Evolutionary conservation across 2,329 filamentous ascomycete genomes (phyloP).

Genomic region (Colletotrichum nymphaeae): DNA sequence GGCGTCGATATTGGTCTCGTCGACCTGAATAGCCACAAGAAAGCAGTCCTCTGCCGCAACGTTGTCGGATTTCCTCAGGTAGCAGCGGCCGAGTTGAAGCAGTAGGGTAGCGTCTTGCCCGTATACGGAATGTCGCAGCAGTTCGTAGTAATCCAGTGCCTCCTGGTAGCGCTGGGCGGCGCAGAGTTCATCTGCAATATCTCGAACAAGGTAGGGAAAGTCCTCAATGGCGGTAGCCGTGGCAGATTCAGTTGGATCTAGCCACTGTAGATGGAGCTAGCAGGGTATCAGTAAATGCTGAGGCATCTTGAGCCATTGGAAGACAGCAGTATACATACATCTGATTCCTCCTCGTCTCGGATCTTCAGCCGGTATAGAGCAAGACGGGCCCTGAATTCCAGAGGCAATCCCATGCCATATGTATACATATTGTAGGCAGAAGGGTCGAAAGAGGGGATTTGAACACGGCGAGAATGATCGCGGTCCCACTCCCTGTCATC

Average conservation of each 20-base stretch:
- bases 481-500: conserved; percentile 94
- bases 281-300: conserved; percentile 14
- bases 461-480: conserved; percentile 73
- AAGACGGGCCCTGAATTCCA: conserved; percentile 86
- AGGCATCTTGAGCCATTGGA: conserved; percentile 10
- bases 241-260: conserved; percentile 64
- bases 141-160: conserved; percentile 68
- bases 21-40: conserved; percentile 77
- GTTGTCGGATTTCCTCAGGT: conserved; percentile 71
- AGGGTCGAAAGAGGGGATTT: conserved; percentile 70
- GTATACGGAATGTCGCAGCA: conserved; percentile 61
- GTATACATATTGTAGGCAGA: conserved; percentile 62
- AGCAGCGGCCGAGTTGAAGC: conserved; percentile 74
- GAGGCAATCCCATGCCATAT: conserved; percentile 80
- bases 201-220: conserved; percentile 83
- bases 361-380: conserved; percentile 84
- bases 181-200: conserved; percentile 65
- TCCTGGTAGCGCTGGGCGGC: conserved; percentile 46
- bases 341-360: conserved; percentile 76
- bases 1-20: conserved; percentile 79
- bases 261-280: conserved; percentile 75
- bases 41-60: conserved; percentile 83
- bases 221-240: conserved; percentile 50
- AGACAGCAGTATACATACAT: conserved; percentile 62
- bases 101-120: conserved; percentile 63